Percentiles rank a stretch among this genome's conserved stretches.
Conservation (phyloP, 352 stramenopile genomes). For the Globisporangium lucens region DNA sequence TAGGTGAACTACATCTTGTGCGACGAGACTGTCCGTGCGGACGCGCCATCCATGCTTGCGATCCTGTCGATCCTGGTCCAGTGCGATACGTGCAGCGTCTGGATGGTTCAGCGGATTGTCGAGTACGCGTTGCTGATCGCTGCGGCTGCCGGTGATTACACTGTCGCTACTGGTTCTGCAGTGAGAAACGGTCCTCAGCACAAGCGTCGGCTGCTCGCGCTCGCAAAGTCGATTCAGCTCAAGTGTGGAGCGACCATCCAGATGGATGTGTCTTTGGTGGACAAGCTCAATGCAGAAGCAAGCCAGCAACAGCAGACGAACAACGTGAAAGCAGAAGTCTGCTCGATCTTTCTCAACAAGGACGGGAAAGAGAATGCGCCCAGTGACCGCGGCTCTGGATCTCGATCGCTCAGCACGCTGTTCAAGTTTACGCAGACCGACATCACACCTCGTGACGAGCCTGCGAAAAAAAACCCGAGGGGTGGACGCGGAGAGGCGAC, state of each 20-base stretch:
- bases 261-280: conserved; percentile 27
- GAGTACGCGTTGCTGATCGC: conserved; percentile 28
- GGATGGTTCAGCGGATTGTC: conserved; percentile 30
- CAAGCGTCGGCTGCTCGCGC: neutral
- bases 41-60: conserved; percentile 7
- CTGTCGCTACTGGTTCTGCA: neutral
- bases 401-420: conserved; percentile 7
- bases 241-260: conserved; percentile 33
- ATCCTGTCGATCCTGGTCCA: conserved; percentile 25
- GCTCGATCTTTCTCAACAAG: conserved; percentile 1
- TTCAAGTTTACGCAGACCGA: neutral
- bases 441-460: neutral
- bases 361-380: neutral
- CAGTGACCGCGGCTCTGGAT: neutral
- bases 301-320: neutral
- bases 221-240: conserved; percentile 23
- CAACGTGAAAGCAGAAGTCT: conserved; percentile 1
- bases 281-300: conserved; percentile 20
- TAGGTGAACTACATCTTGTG: conserved; percentile 30
- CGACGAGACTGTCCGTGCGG: conserved; percentile 6
- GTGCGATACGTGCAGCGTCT: conserved; percentile 33
- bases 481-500: too few relatives aligned
- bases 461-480: neutral
- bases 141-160: neutral
- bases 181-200: neutral